phyloP scores from a whole-genome alignment of 2,329 filamentous ascomycete genomes.

The Stenocarpella maydis region DNA sequence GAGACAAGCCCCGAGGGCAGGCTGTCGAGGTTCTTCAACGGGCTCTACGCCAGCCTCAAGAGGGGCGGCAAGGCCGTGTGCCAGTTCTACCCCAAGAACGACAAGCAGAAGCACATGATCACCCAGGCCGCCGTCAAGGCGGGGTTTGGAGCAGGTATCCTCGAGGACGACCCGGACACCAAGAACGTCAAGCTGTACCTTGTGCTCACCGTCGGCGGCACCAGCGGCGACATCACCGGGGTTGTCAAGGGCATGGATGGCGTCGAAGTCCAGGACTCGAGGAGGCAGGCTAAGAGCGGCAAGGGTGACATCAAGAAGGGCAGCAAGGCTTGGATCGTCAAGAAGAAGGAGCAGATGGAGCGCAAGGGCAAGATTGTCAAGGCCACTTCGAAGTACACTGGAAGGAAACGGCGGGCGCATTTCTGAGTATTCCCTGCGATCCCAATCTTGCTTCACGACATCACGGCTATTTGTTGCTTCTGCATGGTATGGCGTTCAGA shows the following conservation, averaged over 20 bases:
- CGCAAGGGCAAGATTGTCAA: constrained; percentile 95
- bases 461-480: neutral
- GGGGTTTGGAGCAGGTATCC: constrained; percentile 91
- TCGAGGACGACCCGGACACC: constrained; percentile 95
- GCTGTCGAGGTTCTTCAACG: constrained; percentile 88
- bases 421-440: constrained; percentile 61
- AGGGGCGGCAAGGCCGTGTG: constrained; percentile 91
- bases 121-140: constrained; percentile 88
- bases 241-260: constrained; percentile 89
- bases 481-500: constrained; percentile 34
- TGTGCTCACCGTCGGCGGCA: constrained; percentile 85
- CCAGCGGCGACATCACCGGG: constrained; percentile 83
- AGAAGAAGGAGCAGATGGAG: constrained; percentile 93
- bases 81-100: constrained; percentile 98
- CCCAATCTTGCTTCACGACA: neutral
- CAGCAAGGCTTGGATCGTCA: constrained; percentile 82
- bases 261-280: constrained; percentile 81
- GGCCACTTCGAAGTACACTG: constrained; percentile 90
- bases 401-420: constrained; percentile 80
- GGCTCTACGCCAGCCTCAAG: constrained; percentile 83
- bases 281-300: constrained; percentile 58
- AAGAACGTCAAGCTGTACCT: constrained; percentile 98
- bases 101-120: constrained; percentile 91
- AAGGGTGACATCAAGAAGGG: constrained; percentile 76
- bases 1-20: constrained; percentile 83